phyloP scores from a whole-genome alignment of 129 eudicot genomes.

The Scalesia atractyloides region DNA sequence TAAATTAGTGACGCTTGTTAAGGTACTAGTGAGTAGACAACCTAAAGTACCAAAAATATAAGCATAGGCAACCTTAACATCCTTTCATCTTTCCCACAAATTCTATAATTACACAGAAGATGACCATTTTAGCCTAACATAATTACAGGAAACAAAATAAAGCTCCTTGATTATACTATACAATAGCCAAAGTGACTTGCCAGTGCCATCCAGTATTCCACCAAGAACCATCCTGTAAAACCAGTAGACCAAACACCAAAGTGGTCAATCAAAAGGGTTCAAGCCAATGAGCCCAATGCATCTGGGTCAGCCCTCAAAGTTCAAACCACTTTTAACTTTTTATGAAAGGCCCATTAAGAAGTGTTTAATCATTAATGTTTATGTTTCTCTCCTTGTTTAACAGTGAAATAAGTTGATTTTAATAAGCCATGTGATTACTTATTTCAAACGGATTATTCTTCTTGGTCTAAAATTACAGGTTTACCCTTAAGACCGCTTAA shows the following conservation, averaged over 20 bases:
- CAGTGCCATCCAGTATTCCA: constrained; percentile 15
- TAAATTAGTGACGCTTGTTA: no score
- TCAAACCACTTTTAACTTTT: not conserved
- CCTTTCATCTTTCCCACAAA: not conserved
- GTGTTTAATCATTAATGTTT: not conserved
- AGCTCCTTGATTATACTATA: constrained; percentile 29
- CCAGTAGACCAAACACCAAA: constrained; percentile 1
- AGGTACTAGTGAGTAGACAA: not conserved
- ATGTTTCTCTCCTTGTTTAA: not conserved
- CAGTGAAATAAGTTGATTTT: not conserved
- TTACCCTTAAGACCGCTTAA: not conserved
- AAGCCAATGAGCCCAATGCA: constrained; percentile 13
- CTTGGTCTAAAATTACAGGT: not conserved
- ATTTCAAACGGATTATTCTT: not conserved
- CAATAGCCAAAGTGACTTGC: constrained; percentile 75
- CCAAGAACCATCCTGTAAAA: constrained; percentile 25
- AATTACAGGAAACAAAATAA: constrained; percentile 19
- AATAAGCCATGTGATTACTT: not conserved
- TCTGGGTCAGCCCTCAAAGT: not conserved
- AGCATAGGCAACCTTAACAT: not conserved
- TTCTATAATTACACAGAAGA: constrained; percentile 16
- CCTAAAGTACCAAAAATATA: constrained; percentile 7
- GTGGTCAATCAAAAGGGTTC: constrained; percentile 14
- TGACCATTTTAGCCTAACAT: constrained; percentile 5
- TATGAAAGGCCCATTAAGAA: not conserved